Evolutionary conservation across 2,329 filamentous ascomycete genomes (phyloP), one percentile per base, ranked within the genome.

Genomic region (Elsinoe batatas): DNA sequence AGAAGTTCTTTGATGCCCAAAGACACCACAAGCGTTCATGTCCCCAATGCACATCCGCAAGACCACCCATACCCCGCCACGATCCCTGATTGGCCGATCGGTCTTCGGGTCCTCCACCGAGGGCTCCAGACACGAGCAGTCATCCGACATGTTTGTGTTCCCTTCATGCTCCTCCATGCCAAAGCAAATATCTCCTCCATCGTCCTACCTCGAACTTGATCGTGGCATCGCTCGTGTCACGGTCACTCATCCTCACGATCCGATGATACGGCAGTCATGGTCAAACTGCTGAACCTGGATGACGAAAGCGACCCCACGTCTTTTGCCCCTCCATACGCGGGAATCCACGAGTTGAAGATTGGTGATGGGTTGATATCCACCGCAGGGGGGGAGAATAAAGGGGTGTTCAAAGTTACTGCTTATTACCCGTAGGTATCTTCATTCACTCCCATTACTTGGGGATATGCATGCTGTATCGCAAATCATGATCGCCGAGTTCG

Each of bases 251-350:
- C 32, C 13, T 26, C 32, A n/a, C 15, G 35, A 15, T 38, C 35
- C 33, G 47, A 51, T 51, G 47, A 37, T 36, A 36, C 47, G 32
- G 20, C 18, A 18, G 43, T 50, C 22, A 56, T 46, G 53, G 42
- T 55, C 38, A 55, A 55, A 38, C 35, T 55, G 53, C 33, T 55
- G 30, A 32, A 55, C 26, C 37, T 55, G 18, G 40, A 55, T 55
- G 53, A 55, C 53, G 53, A 55, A 46, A 44, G 47, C 53, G 15
- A 47, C 47, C 37, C 51, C 47, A 38, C 37, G 32, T 42, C 20
- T n/a, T 43, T 53, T 51, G 47, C 36, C 26, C 32, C 42, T 49
- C 37, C 43, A 49, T 44, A 54, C 30, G 42, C 43, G 26, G 32
- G 15, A 26, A 20, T 46, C 32, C 42, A 33, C n/a, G 50, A 47